phyloP scores from a whole-genome alignment of 345 rosid species.

The Eucalyptus globulus region DNA sequence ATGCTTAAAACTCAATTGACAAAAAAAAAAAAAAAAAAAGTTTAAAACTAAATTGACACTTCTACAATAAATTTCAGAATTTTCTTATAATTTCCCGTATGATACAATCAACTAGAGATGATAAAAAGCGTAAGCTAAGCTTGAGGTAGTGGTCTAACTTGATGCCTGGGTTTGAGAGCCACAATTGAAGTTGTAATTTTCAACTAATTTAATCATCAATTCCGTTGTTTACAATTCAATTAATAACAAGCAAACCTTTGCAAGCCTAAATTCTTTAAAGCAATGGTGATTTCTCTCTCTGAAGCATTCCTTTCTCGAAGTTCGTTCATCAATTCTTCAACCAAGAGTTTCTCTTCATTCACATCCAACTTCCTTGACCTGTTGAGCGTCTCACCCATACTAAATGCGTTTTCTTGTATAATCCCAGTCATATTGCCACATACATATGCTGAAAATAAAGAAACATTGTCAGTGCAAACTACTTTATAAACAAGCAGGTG shows the following conservation, averaged over 20 bases:
- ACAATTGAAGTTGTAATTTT: not conserved
- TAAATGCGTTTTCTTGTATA: not conserved
- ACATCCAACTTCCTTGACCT: not conserved
- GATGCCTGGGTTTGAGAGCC: not conserved
- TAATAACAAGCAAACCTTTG: not conserved
- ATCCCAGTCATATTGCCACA: conserved; percentile 5
- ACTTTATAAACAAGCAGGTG: not conserved
- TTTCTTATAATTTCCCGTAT: not conserved
- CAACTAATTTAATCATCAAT: not conserved
- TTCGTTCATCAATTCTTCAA: not conserved
- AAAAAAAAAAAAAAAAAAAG: too few species aligned
- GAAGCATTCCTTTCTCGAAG: not conserved
- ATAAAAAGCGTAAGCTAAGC: not conserved
- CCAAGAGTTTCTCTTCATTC: not conserved
- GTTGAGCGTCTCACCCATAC: not conserved
- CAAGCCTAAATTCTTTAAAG: conserved; percentile 9
- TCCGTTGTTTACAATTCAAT: not conserved
- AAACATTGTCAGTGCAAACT: not conserved
- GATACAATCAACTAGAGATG: not conserved
- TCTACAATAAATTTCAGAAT: too few species aligned
- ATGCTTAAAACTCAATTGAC: too few species aligned
- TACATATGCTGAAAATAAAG: conserved; percentile 10
- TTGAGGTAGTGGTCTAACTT: not conserved
- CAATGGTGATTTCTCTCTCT: not conserved
- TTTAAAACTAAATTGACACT: too few species aligned